A percentile compares a stretch with the other conserved stretches of the same genome.
phyloP scores from a whole-genome alignment of 768 basidiomycete genomes.

The Cyathus striatus region DNA sequence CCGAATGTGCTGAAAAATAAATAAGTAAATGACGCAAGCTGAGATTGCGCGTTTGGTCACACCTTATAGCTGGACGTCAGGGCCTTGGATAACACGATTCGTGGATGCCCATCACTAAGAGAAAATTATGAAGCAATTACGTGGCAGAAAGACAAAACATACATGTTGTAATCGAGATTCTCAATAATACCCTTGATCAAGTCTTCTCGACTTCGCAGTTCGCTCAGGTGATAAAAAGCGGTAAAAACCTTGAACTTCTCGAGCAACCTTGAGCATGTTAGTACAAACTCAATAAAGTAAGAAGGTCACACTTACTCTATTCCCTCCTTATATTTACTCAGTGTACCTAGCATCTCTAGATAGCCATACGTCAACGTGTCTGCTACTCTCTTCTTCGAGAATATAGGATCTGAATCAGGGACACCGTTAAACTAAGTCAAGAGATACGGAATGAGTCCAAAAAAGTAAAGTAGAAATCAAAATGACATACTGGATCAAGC shows the following conservation, averaged over 20 bases:
- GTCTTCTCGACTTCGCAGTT: slow-evolving; percentile 87
- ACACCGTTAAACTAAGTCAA: slow-evolving; percentile 60
- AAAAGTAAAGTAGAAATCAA: neutral
- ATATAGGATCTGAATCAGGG: slow-evolving; percentile 72
- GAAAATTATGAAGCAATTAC: slow-evolving; percentile 7
- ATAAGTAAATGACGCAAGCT: neutral
- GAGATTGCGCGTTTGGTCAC: slow-evolving; percentile 7
- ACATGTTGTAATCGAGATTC: slow-evolving; percentile 89
- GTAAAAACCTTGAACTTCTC: slow-evolving; percentile 94
- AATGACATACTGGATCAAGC: slow-evolving; percentile 74
- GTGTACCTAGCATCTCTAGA: slow-evolving; percentile 89
- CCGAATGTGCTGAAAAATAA: slow-evolving; percentile 66
- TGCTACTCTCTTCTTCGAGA: slow-evolving; percentile 78
- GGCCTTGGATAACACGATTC: slow-evolving; percentile 91
- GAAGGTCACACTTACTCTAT: slow-evolving; percentile 63
- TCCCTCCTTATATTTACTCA: slow-evolving; percentile 87
- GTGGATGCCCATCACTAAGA: slow-evolving; percentile 85
- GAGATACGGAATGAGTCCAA: neutral
- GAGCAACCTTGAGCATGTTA: slow-evolving; percentile 53
- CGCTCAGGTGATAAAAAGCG: slow-evolving; percentile 91
- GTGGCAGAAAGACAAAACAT: slow-evolving; percentile 2
- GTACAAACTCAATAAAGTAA: neutral
- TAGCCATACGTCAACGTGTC: slow-evolving; percentile 88
- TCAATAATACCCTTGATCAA: slow-evolving; percentile 88
- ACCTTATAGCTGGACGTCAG: slow-evolving; percentile 92